A percentile compares a stretch with the other conserved stretches of the same genome.
Conservation (phyloP, 768 basidiomycete species). For the Astraeus odoratus region DNA sequence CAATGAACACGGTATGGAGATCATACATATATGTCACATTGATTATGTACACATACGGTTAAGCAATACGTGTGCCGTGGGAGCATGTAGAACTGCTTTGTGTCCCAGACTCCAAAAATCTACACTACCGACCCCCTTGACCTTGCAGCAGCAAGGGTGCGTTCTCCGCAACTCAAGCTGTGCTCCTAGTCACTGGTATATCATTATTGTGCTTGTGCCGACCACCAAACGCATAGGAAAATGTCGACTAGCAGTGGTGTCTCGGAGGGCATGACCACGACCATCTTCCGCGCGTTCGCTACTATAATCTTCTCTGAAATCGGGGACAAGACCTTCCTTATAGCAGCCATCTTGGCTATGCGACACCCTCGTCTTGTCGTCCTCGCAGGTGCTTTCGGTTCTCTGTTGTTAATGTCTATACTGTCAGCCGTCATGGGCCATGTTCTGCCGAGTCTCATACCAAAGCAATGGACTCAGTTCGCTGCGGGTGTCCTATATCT, state of each 20-base stretch:
- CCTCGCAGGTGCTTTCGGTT: slow-evolving; percentile 83
- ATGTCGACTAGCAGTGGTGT: slow-evolving; percentile 16
- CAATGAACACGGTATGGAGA: too few species aligned
- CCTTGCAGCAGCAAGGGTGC: too few species aligned
- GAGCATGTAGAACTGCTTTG: too few species aligned
- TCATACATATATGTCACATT: too few species aligned
- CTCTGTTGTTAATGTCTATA: slow-evolving; percentile 88
- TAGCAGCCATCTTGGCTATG: slow-evolving; percentile 89
- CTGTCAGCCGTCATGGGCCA: slow-evolving; percentile 93
- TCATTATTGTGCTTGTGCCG: not conserved
- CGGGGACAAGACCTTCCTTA: slow-evolving; percentile 91
- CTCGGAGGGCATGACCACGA: slow-evolving; percentile 26
- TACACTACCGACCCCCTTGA: too few species aligned
- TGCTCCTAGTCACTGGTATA: not conserved
- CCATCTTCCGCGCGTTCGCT: slow-evolving; percentile 69
- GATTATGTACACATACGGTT: too few species aligned
- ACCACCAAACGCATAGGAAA: not conserved
- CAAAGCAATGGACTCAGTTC: slow-evolving; percentile 57
- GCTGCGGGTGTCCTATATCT: slow-evolving; percentile 80
- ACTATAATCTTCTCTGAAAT: slow-evolving; percentile 94
- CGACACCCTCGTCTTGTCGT: slow-evolving; percentile 82
- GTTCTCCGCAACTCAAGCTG: too few species aligned
- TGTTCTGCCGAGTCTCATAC: slow-evolving; percentile 78
- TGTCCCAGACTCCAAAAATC: too few species aligned
- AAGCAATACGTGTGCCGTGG: too few species aligned